phyloP scores from a whole-genome alignment of 345 rosid species.

The Lagerstroemia speciosa region DNA sequence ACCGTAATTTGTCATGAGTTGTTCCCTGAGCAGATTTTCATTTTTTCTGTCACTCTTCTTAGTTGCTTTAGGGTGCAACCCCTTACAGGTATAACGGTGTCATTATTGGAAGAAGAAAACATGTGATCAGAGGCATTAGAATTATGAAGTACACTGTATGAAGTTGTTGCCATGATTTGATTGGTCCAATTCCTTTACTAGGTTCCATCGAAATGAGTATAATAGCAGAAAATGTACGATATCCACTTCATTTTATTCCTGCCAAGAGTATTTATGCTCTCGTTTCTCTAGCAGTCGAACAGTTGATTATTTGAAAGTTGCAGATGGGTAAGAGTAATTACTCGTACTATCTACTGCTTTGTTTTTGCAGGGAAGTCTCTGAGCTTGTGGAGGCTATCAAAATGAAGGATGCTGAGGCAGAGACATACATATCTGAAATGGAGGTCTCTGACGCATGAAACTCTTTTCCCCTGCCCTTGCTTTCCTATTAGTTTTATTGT shows the following conservation, averaged over 20 bases:
- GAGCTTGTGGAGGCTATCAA: conserved; percentile 76
- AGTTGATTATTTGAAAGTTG: background rate
- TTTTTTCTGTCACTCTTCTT: background rate
- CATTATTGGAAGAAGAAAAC: background rate
- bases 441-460: conserved; percentile 35
- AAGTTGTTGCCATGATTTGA: background rate
- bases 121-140: background rate
- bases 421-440: conserved; percentile 83
- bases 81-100: background rate
- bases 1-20: background rate
- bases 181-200: background rate
- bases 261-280: background rate
- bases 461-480: background rate
- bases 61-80: background rate
- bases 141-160: background rate
- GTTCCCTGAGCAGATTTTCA: background rate
- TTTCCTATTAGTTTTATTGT: background rate
- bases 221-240: background rate
- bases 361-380: conserved; percentile 56
- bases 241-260: background rate
- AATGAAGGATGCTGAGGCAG: conserved; percentile 73
- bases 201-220: background rate
- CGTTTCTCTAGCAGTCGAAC: background rate
- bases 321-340: background rate
- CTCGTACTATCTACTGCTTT: background rate